These are phyloP conservation scores for Acer yangbiense DNA, from an alignment of 345 rosid species.

Conservation along the genomic window DNA sequence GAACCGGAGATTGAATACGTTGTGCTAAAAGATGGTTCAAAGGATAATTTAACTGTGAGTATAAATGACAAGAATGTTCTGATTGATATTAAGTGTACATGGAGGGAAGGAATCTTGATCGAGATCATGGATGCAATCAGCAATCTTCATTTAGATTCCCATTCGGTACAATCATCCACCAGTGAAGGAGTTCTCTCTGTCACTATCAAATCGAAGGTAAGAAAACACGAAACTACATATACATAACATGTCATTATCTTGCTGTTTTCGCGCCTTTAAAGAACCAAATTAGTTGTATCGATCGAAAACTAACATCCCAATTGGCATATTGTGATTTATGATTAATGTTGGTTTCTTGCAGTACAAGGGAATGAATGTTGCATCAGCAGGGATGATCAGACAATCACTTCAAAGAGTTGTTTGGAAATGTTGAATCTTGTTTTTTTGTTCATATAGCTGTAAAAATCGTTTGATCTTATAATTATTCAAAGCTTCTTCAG, in stretches of 20 bases:
- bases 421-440: slow-evolving; percentile 47
- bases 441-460: not conserved
- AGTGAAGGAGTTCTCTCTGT: slow-evolving; percentile 60
- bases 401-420: slow-evolving; percentile 63
- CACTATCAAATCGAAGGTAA: slow-evolving; percentile 74
- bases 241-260: not conserved
- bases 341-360: slow-evolving; percentile 32
- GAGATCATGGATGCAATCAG: slow-evolving; percentile 73
- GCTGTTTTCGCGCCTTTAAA: not conserved
- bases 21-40: slow-evolving; percentile 38
- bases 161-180: slow-evolving; percentile 74
- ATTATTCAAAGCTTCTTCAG: slow-evolving; percentile 22
- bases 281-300: not conserved
- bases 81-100: slow-evolving; percentile 72
- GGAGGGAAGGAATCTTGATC: slow-evolving; percentile 81
- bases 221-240: not conserved
- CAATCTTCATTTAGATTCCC: slow-evolving; percentile 69
- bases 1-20: slow-evolving; percentile 42
- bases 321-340: not conserved
- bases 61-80: slow-evolving; percentile 50
- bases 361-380: slow-evolving; percentile 52
- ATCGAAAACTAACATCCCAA: not conserved
- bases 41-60: slow-evolving; percentile 43
- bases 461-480: not conserved
- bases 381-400: slow-evolving; percentile 53